Conservation (phyloP, 2,329 filamentous ascomycete species). For the Westerdykella sp. region DNA sequence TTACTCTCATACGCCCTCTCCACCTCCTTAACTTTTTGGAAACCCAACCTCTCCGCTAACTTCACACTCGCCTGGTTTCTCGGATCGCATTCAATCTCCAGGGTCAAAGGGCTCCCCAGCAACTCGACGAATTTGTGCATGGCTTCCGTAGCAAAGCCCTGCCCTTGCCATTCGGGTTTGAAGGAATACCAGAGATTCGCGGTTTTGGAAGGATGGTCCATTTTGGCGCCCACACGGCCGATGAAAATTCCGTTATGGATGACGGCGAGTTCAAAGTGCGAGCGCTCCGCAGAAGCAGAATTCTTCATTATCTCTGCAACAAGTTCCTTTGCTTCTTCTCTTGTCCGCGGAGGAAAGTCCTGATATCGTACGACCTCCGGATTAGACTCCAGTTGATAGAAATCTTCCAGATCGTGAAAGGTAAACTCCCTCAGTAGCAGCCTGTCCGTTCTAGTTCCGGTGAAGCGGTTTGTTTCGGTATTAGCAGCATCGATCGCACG, state of each 20-base stretch:
- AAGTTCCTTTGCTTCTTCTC: slow-evolving; percentile 14
- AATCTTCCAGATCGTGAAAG: slow-evolving; percentile 13
- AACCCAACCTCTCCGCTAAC: slow-evolving; percentile 27
- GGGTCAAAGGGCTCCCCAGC: slow-evolving; percentile 12
- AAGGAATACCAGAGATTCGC: slow-evolving; percentile 30
- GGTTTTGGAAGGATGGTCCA: slow-evolving; percentile 6
- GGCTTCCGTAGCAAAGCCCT: slow-evolving; percentile 29
- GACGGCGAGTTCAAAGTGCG: slow-evolving; percentile 27
- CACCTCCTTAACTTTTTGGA: slow-evolving; percentile 18
- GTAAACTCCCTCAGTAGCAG: slow-evolving; percentile 25
- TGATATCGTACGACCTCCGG: slow-evolving; percentile 26
- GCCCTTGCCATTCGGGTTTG: slow-evolving; percentile 17
- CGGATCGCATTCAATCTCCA: slow-evolving; percentile 35
- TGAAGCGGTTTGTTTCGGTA: slow-evolving; percentile 10
- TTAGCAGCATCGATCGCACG: slow-evolving; percentile 13
- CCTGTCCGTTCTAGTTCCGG: slow-evolving; percentile 17
- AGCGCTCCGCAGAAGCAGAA: slow-evolving; percentile 11
- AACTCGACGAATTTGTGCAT: slow-evolving; percentile 20
- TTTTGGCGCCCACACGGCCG: slow-evolving; percentile 25
- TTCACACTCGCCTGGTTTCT: slow-evolving; percentile 25
- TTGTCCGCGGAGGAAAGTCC: slow-evolving; percentile 17
- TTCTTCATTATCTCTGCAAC: slow-evolving; percentile 16
- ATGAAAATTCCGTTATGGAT: slow-evolving; percentile 16
- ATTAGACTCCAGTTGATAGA: slow-evolving; percentile 20
- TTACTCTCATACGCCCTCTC: slow-evolving; percentile 27